Evolutionary conservation across 2,329 filamentous ascomycete species (phyloP), one percentile per base, ranked within the genome.

Genomic region (Orbilia brochopaga): DNA sequence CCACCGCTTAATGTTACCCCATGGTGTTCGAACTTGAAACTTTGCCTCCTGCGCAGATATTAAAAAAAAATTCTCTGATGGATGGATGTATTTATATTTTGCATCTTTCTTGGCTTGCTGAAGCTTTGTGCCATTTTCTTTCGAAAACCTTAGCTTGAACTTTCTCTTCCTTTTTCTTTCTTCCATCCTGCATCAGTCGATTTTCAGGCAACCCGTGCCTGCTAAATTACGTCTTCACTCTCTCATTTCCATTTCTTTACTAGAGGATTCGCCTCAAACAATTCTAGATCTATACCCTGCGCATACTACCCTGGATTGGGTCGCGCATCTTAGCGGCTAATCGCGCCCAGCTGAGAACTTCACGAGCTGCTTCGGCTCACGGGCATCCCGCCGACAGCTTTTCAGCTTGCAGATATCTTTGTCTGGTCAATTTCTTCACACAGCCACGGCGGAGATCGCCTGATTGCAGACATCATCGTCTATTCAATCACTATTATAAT

Each of bases 151-250:
- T 21, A 2, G n/a, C 44, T 53, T 17, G 19, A 56, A 32, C 23
- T 58, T 40, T 51, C 40, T 61, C 52, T 42, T 58, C 40, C 35
- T 52, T 56, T 30, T 11, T 59, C 63, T 56, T 17, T 52, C 55
- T 46, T 62, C 40, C 62, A 51, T 58, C 53, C 74, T 55, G 57
- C 59, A 74, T 44, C 64, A 46, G 50, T 61, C 32, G 46, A 30
- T 67, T 61, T 69, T 53, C 50, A 27, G 37, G 55, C 51, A 42
- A 42, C 42, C 35, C 40, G 52, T 62, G 46, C 66, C 67, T 56
- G 58, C 46, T 51, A 46, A 54, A 74, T 73, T 53, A 74, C 73
- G 62, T 66, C 60, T 60, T 69, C 57, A 23, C 46, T 61, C 35
- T 58, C 58, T 51, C 70, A 27, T 32, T 32, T 52, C 19, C 27